Evolutionary conservation across 129 eudicot species (phyloP).

Genomic region (Gnaphalium uliginosum): DNA sequence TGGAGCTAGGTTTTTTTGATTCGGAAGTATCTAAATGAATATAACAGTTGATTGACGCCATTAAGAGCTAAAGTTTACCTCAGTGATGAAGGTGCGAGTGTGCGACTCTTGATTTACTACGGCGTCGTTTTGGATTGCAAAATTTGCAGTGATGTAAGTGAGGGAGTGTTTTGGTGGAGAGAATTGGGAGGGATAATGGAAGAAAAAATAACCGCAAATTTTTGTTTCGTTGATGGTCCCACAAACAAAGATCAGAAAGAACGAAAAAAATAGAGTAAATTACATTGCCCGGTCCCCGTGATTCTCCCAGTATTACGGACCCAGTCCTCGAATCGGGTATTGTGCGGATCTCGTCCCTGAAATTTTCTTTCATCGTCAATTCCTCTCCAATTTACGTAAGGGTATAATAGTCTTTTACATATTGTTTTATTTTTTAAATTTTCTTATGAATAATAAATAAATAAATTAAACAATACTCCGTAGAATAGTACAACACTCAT

Average conservation of each 20-base stretch:
- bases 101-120: conserved; percentile 1
- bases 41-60: conserved; percentile 33
- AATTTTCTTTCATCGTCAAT: too few species aligned
- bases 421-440: too few species aligned
- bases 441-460: too few species aligned
- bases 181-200: conserved; percentile 32
- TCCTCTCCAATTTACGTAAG: too few species aligned
- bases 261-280: not conserved
- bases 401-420: too few species aligned
- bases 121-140: not conserved
- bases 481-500: too few species aligned
- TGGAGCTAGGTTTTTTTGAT: conserved; percentile 45
- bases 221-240: conserved; percentile 20
- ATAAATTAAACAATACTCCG: too few species aligned
- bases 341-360: too few species aligned
- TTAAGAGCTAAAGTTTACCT: conserved; percentile 18
- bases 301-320: too few species aligned
- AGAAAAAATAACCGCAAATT: conserved; percentile 32
- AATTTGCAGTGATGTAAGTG: not conserved
- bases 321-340: too few species aligned
- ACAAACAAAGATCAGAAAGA: not conserved
- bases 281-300: too few species aligned
- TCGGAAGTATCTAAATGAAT: conserved; percentile 35
- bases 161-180: conserved; percentile 6
- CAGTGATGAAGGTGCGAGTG: not conserved